Evolutionary conservation across 2,329 filamentous ascomycete genomes (phyloP).

Genomic region (Aureobasidium sp.): DNA sequence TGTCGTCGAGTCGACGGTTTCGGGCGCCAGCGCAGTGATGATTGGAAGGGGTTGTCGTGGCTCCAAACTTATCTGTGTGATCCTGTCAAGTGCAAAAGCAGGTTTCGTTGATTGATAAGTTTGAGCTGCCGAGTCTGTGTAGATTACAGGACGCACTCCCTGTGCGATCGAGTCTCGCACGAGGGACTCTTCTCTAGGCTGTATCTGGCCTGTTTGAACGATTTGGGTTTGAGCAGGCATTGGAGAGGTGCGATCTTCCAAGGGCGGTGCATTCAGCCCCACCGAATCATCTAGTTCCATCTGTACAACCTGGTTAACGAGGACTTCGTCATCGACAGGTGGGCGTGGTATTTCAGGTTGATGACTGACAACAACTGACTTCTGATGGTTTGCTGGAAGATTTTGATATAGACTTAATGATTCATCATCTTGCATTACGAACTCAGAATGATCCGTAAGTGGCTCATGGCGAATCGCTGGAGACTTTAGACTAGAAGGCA

Average conservation of each 20-base stretch:
- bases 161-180: background rate
- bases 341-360: too few relatives aligned
- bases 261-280: background rate
- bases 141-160: background rate
- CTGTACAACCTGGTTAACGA: background rate
- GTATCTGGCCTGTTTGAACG: background rate
- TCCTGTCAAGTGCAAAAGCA: background rate
- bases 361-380: too few relatives aligned
- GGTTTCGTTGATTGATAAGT: background rate
- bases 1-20: background rate
- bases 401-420: background rate
- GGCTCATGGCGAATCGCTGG: background rate
- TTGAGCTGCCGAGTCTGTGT: background rate
- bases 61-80: background rate
- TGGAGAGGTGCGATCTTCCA: background rate
- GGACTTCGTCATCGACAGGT: too few relatives aligned
- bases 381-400: too few relatives aligned
- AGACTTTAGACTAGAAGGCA: background rate
- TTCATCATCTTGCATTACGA: background rate
- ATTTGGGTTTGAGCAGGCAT: background rate
- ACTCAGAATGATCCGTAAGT: background rate
- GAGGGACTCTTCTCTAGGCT: background rate
- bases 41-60: background rate
- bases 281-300: background rate
- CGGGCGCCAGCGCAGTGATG: too few relatives aligned